Evolutionary conservation across 345 rosid genomes (phyloP).

Genomic region (Arabidopsis thaliana): TAIR10.1 NC_003070.9:11363501-11364000

Average conservation of each 20-base stretch:
- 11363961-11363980: conserved; percentile 24
- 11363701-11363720: conserved; percentile 54
- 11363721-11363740: conserved; percentile 34
- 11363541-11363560: conserved; percentile 48
- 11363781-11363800: conserved; percentile 33
- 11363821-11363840: conserved; percentile 72
- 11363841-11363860: conserved; percentile 90
- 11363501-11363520: conserved; percentile 55
- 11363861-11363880: conserved; percentile 85
- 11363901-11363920: conserved; percentile 74
- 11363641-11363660: conserved; percentile 82
- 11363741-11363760: conserved; percentile 43
- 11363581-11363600: conserved; percentile 91
- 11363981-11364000: conserved; percentile 32
- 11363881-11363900: conserved; percentile 89
- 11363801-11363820: conserved; percentile 70
- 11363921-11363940: conserved; percentile 20
- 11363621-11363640: conserved; percentile 80
- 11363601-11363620: conserved; percentile 46
- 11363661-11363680: conserved; percentile 43
- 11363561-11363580: conserved; percentile 77
- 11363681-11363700: conserved; percentile 50
- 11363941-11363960: conserved; percentile 9
- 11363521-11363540: conserved; percentile 47
- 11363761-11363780: conserved; percentile 45